Percentiles rank a stretch among this genome's conserved stretches.
Conservation (phyloP, 352 stramenopile species). For the Phytopythium sindhum region DNA sequence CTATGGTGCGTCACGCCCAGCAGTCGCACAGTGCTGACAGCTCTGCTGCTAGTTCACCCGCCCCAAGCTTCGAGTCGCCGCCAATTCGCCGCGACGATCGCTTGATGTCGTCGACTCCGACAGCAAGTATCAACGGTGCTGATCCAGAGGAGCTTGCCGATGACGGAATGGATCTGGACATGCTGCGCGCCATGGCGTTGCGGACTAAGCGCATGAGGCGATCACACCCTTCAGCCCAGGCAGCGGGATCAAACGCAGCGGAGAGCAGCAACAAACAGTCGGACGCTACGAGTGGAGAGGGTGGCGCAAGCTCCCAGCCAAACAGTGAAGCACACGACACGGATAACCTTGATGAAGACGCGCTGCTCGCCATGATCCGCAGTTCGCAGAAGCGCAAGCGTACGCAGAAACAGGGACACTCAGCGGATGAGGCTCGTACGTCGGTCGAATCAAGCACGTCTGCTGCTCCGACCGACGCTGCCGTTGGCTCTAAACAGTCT, state of each 20-base stretch:
- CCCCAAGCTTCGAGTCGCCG: background rate
- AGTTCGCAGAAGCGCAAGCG: constrained; percentile 6
- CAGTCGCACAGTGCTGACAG: background rate
- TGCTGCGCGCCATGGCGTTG: constrained; percentile 59
- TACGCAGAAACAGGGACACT: background rate
- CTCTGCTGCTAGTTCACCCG: background rate
- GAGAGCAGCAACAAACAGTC: too few species aligned
- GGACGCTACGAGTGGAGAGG: background rate
- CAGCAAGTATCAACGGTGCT: background rate
- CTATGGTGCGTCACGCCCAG: background rate
- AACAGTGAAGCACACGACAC: background rate
- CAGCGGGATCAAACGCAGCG: background rate
- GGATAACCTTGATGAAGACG: background rate
- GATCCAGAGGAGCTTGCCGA: constrained; percentile 11
- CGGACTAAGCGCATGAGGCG: constrained; percentile 37
- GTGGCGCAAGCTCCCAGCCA: too few species aligned
- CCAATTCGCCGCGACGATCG: background rate
- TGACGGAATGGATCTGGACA: constrained; percentile 51
- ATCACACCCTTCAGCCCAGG: background rate
- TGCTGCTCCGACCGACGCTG: background rate
- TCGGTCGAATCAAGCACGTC: background rate
- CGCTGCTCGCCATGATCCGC: constrained; percentile 3
- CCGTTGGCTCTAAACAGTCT: background rate
- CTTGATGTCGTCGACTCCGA: background rate
- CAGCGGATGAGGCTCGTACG: background rate